Conservation (phyloP, 768 basidiomycete genomes). For the Ramaria rubella region DNA sequence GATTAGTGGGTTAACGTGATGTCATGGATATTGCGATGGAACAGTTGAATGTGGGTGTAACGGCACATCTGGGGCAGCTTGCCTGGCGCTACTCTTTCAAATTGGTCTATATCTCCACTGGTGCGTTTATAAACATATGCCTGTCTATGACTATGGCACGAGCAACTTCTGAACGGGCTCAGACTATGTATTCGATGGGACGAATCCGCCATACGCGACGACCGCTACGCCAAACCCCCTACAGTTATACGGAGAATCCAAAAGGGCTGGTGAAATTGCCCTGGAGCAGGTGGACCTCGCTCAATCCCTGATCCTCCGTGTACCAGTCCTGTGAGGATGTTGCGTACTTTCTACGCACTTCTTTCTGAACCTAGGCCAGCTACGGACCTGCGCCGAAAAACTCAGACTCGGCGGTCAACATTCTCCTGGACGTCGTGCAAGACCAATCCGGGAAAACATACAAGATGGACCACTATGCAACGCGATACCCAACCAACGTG, state of each 20-base stretch:
- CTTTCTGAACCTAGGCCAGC: slow-evolving; percentile 31
- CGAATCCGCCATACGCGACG: slow-evolving; percentile 83
- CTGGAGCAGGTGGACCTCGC: slow-evolving; percentile 55
- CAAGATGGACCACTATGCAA: slow-evolving; percentile 95
- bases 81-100: slow-evolving; percentile 55
- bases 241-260: slow-evolving; percentile 83
- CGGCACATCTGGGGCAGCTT: slow-evolving; percentile 62
- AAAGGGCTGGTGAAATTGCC: slow-evolving; percentile 81
- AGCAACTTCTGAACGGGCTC: no score
- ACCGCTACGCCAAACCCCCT: slow-evolving; percentile 71
- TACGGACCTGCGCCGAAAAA: slow-evolving; percentile 85
- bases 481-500: slow-evolving; percentile 88
- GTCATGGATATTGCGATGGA: neutral
- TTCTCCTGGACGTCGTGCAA: slow-evolving; percentile 78
- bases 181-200: slow-evolving; percentile 97
- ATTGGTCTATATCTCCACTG: slow-evolving; percentile 90
- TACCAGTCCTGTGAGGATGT: slow-evolving; percentile 74
- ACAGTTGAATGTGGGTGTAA: slow-evolving; percentile 77
- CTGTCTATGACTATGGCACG: no score
- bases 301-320: slow-evolving; percentile 65
- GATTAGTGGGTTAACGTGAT: no score
- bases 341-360: neutral
- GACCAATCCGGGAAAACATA: slow-evolving; percentile 84
- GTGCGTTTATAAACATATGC: slow-evolving; percentile 36
- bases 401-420: slow-evolving; percentile 83